Conservation (phyloP, 2,329 filamentous ascomycete species). For the Thelonectria olida region DNA sequence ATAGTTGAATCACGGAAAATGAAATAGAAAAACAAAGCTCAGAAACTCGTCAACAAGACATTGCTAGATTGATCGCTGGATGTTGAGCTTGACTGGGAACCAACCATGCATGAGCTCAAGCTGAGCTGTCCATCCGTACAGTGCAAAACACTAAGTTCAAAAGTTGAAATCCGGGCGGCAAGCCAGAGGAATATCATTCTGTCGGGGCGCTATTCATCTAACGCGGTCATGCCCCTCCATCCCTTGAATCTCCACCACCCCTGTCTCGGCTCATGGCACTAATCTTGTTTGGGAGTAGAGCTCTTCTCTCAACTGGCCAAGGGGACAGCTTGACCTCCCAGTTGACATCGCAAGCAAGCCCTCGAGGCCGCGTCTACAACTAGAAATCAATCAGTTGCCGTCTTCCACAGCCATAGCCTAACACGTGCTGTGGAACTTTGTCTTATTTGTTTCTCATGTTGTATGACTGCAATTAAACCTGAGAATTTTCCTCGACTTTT, state of each 20-base stretch:
- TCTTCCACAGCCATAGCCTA: slow-evolving; percentile 10
- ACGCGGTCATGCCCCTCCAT: slow-evolving; percentile 37
- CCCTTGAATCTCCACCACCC: slow-evolving; percentile 28
- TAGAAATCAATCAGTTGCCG: slow-evolving; percentile 10
- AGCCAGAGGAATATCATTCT: slow-evolving; percentile 28
- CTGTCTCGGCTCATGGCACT: slow-evolving; percentile 21
- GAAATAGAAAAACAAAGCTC: neutral
- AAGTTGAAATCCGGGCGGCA: neutral
- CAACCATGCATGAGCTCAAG: slow-evolving; percentile 8
- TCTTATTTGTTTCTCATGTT: slow-evolving; percentile 9
- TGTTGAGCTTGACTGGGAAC: neutral
- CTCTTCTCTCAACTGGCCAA: slow-evolving; percentile 26
- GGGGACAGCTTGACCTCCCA: slow-evolving; percentile 42
- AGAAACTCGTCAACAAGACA: neutral
- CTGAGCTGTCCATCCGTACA: slow-evolving; percentile 16
- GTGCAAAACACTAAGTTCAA: slow-evolving; percentile 15
- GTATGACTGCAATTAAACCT: neutral
- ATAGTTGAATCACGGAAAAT: neutral
- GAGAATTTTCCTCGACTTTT: neutral
- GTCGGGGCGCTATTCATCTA: slow-evolving; percentile 31
- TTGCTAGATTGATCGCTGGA: neutral
- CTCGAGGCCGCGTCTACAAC: slow-evolving; percentile 33
- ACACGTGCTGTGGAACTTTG: slow-evolving; percentile 18
- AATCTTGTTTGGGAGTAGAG: slow-evolving; percentile 38
- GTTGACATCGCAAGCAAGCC: slow-evolving; percentile 34